Evolutionary conservation across 257 asterid species (phyloP), one percentile per base, ranked within the genome.

Genomic region (Solanum paucissectum): DNA sequence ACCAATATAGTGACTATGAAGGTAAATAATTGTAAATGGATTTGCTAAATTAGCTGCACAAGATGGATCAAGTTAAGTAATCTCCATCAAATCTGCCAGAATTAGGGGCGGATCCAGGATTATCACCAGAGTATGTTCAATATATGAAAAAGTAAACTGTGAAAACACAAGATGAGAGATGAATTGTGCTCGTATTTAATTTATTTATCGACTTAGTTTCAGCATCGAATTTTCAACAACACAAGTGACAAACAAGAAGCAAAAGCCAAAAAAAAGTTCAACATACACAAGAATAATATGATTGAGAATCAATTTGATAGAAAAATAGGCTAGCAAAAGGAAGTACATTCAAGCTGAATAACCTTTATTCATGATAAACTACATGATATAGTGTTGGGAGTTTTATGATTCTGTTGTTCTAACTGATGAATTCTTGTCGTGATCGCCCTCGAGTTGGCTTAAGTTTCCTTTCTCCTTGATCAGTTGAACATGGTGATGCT

Each of bases 401-500:
- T 77, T 42, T 36, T 40, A 77, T 25, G 37, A 81, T 87, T 44
- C 89, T 73, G 87, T 62, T 32, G 82, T 25, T 89, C 64, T 37
- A 85, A 74, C 87, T 1, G 92, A 88, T 5, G 92, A 88, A 68
- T 64, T 52, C 90, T 94, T 94, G 44, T 92, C 88, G 12, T 92
- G 91, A 46, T 94, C 98, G 0, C 98, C 98, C 90, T 95, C 99
- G 23, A 97, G 98, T 92, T 97, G 98, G 92, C 98, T 96, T 85
- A 95, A 90, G 93, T 96, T 96, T 87, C 99, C 99, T 88, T 96
- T 97, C 98, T 97, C 98, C 94, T 92, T 97, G 92, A 97, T 95
- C 38, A 97, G 98, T 90, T 97, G 99, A 84, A 92, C 90, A 83
- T 97, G 99, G 91, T 97, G 99, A 91, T 97, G 99, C 86, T 95